Percentiles rank a stretch among this genome's conserved stretches.
Evolutionary conservation across 306 rosid genomes (phyloP).

Genomic region (Castanospermum australe): DNA sequence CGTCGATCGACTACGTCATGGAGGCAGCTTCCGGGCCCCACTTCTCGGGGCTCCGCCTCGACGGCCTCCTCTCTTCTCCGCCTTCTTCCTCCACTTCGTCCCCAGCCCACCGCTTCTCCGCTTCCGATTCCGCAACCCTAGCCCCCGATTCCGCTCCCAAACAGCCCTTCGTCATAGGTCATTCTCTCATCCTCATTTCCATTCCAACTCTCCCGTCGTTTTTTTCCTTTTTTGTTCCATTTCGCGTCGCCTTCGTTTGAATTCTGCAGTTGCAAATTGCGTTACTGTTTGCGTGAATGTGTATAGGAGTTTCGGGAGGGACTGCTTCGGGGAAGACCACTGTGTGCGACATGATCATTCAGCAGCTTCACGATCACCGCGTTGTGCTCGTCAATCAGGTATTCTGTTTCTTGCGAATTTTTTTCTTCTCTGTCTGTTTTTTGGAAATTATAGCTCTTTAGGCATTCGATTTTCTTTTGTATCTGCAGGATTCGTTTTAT

Average conservation of each 20-base stretch:
- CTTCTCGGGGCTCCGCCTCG: slow-evolving; percentile 84
- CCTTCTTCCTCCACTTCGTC: slow-evolving; percentile 47
- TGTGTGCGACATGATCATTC: slow-evolving; percentile 97
- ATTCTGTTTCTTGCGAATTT: neutral
- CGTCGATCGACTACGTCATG: slow-evolving; percentile 80
- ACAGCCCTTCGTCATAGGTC: slow-evolving; percentile 91
- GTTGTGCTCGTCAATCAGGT: slow-evolving; percentile 96
- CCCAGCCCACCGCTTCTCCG: slow-evolving; percentile 40
- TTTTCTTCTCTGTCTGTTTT: neutral
- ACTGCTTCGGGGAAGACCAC: slow-evolving; percentile 99
- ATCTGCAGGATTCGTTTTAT: slow-evolving; percentile 79
- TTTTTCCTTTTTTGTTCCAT: neutral
- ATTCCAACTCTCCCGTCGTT: neutral
- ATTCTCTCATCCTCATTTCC: neutral
- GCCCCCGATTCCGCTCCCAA: slow-evolving; percentile 48
- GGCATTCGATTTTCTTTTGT: neutral
- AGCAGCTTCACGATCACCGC: slow-evolving; percentile 98
- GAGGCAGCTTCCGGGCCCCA: slow-evolving; percentile 95
- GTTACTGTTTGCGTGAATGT: neutral
- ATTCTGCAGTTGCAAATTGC: neutral
- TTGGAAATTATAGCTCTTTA: neutral
- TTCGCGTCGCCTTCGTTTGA: neutral
- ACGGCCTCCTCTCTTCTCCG: slow-evolving; percentile 54
- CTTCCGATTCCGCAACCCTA: slow-evolving; percentile 32
- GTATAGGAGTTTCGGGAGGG: slow-evolving; percentile 94